Evolutionary conservation across 208 protist species (phyloP).

Genomic region (Acanthamoeba sp.): DNA sequence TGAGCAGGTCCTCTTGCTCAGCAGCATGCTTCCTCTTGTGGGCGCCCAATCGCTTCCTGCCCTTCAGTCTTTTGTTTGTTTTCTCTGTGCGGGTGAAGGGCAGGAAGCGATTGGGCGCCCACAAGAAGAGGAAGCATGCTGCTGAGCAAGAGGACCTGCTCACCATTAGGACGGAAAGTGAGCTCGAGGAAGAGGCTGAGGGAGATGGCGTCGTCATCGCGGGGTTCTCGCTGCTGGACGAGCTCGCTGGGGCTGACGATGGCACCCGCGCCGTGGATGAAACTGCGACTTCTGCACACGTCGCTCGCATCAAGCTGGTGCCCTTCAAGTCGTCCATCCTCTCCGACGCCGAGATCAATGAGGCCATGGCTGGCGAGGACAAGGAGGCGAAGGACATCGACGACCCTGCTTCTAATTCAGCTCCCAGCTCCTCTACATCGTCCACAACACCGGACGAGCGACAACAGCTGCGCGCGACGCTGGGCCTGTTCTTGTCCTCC

Average conservation of each 20-base stretch:
- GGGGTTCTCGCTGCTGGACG: background rate
- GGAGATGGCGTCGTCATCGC: background rate
- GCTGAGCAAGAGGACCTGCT: too few relatives aligned
- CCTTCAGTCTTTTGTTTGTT: too few relatives aligned
- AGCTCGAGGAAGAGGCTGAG: background rate
- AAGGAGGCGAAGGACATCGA: background rate
- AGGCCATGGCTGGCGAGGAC: background rate
- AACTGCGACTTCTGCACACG: too few relatives aligned
- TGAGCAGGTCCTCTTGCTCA: too few relatives aligned
- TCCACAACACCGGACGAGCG: background rate
- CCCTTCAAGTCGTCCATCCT: slow-evolving; percentile 27
- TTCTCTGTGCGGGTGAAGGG: too few relatives aligned
- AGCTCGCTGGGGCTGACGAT: background rate
- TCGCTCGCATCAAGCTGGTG: background rate
- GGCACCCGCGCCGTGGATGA: background rate
- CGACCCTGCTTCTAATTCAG: background rate
- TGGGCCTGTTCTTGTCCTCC: background rate
- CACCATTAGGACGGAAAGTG: too few relatives aligned
- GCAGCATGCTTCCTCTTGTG: too few relatives aligned
- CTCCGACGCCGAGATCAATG: background rate
- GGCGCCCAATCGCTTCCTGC: too few relatives aligned
- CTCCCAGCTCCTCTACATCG: background rate
- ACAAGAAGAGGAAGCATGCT: too few relatives aligned
- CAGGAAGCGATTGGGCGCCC: too few relatives aligned
- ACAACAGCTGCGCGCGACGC: background rate